These are phyloP conservation scores for Sclerotinia trifoliorum DNA, from an alignment of 2,329 filamentous ascomycete genomes.

Conservation along the genomic window DNA sequence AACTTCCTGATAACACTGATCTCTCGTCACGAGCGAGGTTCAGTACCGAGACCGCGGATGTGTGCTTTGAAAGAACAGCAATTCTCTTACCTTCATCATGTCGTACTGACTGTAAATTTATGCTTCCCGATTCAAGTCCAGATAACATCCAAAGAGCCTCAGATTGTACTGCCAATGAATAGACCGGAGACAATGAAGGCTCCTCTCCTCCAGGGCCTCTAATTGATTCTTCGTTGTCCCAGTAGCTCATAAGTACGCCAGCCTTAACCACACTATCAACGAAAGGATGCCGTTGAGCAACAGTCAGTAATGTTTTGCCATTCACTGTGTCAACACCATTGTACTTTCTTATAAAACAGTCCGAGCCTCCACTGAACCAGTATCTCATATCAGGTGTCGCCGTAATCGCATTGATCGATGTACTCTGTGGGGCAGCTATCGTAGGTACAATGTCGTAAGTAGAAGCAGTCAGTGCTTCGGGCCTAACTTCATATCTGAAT, in stretches of 20 bases:
- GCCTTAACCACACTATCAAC: conserved; percentile 97
- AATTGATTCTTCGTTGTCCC: conserved; percentile 87
- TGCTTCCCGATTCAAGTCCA: conserved; percentile 84
- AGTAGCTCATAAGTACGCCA: conserved; percentile 91
- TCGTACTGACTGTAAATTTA: conserved; percentile 89
- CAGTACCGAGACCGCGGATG: conserved; percentile 86
- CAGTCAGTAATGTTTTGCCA: conserved; percentile 87
- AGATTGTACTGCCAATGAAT: conserved; percentile 88
- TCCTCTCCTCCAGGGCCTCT: conserved; percentile 49
- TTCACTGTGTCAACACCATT: conserved; percentile 95
- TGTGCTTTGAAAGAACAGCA: conserved; percentile 75
- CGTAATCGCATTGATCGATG: conserved; percentile 89
- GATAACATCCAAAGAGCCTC: conserved; percentile 89
- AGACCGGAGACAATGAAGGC: conserved; percentile 78
- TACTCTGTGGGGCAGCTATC: conserved; percentile 93
- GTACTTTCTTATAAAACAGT: conserved; percentile 96
- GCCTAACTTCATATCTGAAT: conserved; percentile 63
- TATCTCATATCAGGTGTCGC: conserved; percentile 92
- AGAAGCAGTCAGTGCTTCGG: conserved; percentile 74
- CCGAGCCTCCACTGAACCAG: conserved; percentile 90
- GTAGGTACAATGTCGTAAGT: conserved; percentile 96
- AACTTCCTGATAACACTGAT: conserved; percentile 86
- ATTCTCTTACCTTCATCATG: conserved; percentile 95
- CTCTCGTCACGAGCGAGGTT: conserved; percentile 80
- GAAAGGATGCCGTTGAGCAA: conserved; percentile 93